Conservation (phyloP, 352 stramenopile genomes). For the Pythium pectinolyticum region DNA sequence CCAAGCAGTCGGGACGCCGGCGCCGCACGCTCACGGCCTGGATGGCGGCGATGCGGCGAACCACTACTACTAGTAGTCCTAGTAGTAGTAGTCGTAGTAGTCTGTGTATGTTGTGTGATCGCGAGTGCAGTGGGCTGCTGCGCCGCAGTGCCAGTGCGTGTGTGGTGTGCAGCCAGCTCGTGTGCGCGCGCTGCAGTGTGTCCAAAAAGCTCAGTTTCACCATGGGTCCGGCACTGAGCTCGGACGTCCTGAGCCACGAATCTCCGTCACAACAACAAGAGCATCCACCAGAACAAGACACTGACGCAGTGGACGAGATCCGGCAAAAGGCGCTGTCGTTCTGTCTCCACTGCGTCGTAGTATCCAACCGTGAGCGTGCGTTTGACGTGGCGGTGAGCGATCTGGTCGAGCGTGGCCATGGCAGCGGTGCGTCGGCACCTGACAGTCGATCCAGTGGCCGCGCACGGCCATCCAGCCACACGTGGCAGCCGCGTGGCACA, state of each 20-base stretch:
- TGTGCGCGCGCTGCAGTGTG: constrained; percentile 28
- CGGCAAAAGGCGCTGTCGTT: constrained; percentile 30
- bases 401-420: constrained; percentile 18
- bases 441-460: constrained; percentile 10
- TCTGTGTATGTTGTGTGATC: constrained; percentile 23
- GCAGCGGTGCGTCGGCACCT: background rate
- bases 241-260: constrained; percentile 14
- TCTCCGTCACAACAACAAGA: background rate
- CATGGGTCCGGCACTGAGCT: constrained; percentile 20
- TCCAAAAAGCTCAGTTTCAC: constrained; percentile 30
- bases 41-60: constrained; percentile 21
- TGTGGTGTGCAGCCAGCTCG: constrained; percentile 31
- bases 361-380: constrained; percentile 23
- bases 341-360: constrained; percentile 28
- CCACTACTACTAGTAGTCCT: background rate
- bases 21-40: constrained; percentile 21
- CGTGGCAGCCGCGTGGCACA: no score
- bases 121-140: constrained; percentile 20
- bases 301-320: constrained; percentile 15
- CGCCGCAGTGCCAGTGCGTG: constrained; percentile 19
- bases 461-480: constrained; percentile 11
- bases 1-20: constrained; percentile 40
- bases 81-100: background rate
- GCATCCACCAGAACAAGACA: background rate
- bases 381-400: constrained; percentile 26